These are phyloP conservation scores for Capronia coronata DNA, from an alignment of 2,329 filamentous ascomycete genomes.

Conservation along the genomic window DNA sequence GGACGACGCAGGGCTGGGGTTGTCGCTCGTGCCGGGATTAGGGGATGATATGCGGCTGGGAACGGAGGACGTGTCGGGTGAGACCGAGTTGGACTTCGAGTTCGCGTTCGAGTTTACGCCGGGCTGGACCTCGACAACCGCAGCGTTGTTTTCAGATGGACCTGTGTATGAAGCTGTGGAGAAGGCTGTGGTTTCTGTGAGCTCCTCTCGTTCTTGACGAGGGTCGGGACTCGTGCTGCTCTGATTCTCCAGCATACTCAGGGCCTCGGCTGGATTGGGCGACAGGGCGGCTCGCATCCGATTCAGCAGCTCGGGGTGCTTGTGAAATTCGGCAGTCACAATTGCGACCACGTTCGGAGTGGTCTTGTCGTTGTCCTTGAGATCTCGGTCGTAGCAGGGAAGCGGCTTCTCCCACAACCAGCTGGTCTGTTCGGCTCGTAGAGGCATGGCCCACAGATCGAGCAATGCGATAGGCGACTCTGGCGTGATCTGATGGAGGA, in stretches of 20 bases:
- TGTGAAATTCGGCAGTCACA: conserved; percentile 69
- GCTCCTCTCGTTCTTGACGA: background rate
- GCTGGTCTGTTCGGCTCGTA: conserved; percentile 56
- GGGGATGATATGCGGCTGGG: conserved; percentile 14
- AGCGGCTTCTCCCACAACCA: conserved; percentile 67
- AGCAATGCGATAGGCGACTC: conserved; percentile 61
- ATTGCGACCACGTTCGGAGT: conserved; percentile 57
- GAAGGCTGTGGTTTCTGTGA: background rate
- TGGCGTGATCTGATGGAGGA: conserved; percentile 62
- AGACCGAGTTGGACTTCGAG: background rate
- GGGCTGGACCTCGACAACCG: background rate
- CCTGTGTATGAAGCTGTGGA: background rate
- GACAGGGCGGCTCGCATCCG: conserved; percentile 62
- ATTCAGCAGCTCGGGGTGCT: conserved; percentile 67
- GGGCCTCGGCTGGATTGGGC: conserved; percentile 42
- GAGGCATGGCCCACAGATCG: conserved; percentile 74
- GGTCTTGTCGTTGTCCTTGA: conserved; percentile 30
- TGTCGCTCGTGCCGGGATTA: conserved; percentile 2
- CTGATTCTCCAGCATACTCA: conserved; percentile 15
- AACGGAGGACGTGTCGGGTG: background rate
- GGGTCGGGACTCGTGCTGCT: background rate
- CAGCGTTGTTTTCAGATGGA: background rate
- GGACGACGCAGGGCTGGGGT: conserved; percentile 3
- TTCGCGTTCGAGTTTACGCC: too few species aligned
- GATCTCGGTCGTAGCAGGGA: conserved; percentile 55